Evolutionary conservation across 768 basidiomycete genomes (phyloP).

Genomic region (Pholiota conissans): DNA sequence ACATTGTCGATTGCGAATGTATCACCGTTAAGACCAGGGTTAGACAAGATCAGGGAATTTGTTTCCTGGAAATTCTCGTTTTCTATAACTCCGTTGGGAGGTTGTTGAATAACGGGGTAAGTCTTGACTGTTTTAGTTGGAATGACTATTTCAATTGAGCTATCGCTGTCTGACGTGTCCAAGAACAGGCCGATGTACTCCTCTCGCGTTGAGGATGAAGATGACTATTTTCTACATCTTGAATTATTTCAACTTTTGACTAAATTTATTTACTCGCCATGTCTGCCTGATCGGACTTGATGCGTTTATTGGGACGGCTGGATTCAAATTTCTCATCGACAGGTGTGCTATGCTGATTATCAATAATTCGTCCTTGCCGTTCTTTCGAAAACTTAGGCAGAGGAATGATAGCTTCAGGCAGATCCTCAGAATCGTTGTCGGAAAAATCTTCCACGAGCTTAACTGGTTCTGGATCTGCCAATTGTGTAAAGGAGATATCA

Average conservation of each 20-base stretch:
- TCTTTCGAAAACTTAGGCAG: not conserved
- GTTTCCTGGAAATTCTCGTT: not conserved
- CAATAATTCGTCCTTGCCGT: not conserved
- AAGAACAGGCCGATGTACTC: slow-evolving; percentile 14
- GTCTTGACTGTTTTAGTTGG: slow-evolving; percentile 1
- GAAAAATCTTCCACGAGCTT: slow-evolving; percentile 16
- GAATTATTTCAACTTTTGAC: too few relatives aligned
- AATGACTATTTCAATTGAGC: slow-evolving; percentile 16
- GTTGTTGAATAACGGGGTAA: not conserved
- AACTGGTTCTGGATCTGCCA: slow-evolving; percentile 27
- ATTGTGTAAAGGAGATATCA: slow-evolving; percentile 47
- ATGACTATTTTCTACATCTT: too few relatives aligned
- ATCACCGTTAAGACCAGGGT: not conserved
- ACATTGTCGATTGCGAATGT: not conserved
- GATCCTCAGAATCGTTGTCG: slow-evolving; percentile 36
- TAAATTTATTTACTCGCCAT: not conserved
- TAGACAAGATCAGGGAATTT: too few relatives aligned
- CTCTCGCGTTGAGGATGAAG: not conserved
- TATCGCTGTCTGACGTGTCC: slow-evolving; percentile 19
- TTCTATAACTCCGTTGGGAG: not conserved
- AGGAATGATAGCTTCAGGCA: slow-evolving; percentile 39
- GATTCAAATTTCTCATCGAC: not conserved
- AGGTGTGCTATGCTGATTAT: not conserved
- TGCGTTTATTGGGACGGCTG: not conserved
- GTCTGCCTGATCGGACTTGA: not conserved